Conservation (phyloP, 345 rosid genomes). For the Eucalyptus tenuipes region DNA sequence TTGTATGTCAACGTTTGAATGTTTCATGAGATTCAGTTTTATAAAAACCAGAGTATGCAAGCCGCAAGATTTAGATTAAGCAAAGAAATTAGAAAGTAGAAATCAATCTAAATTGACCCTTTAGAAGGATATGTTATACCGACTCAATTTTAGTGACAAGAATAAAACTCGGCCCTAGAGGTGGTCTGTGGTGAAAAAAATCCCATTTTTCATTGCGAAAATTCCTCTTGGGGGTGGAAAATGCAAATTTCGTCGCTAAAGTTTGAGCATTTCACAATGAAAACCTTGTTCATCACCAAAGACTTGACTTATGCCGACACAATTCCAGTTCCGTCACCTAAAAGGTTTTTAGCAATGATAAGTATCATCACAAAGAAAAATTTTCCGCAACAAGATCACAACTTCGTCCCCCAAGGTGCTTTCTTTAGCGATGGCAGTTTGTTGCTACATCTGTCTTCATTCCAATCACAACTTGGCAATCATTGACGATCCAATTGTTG, state of each 20-base stretch:
- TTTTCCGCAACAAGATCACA: background rate
- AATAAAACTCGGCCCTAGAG: background rate
- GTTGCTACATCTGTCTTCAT: background rate
- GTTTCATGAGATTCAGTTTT: background rate
- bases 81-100: no score
- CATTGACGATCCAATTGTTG: no score
- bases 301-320: background rate
- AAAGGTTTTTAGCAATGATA: background rate
- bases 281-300: no score
- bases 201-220: background rate
- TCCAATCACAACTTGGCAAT: background rate
- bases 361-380: background rate
- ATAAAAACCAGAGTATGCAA: fast-evolving
- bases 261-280: background rate
- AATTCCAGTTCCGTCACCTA: background rate
- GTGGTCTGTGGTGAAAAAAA: background rate
- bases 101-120: background rate
- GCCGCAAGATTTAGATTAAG: no score
- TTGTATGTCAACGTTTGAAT: background rate
- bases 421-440: background rate
- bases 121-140: background rate
- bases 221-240: no score
- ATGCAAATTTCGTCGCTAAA: background rate
- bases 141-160: background rate
- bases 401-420: background rate